These are phyloP conservation scores for Gamsiella multidivaricata DNA, from an alignment of 192 early-diverging fungal species.

Conservation along the genomic window DNA sequence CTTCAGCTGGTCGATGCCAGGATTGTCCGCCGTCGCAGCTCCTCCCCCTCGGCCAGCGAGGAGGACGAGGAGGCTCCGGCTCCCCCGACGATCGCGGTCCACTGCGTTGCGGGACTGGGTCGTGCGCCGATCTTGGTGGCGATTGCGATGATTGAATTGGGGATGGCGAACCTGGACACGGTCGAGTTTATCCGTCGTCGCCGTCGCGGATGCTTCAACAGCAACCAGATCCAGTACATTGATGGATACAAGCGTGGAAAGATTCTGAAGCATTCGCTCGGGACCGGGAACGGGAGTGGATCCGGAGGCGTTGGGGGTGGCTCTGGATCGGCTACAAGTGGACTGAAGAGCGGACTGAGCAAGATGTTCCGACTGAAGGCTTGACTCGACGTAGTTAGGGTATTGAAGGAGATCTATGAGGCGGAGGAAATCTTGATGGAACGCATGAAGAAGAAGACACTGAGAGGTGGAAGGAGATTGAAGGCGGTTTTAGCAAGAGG, in stretches of 20 bases:
- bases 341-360: conserved; percentile 50
- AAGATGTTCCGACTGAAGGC: conserved; percentile 56
- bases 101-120: conserved; percentile 86
- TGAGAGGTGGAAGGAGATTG: neutral
- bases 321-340: conserved; percentile 10
- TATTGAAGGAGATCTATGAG: neutral
- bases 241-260: conserved; percentile 59
- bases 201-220: conserved; percentile 85
- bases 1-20: conserved; percentile 72
- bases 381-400: conserved; percentile 41
- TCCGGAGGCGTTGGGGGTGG: conserved; percentile 2
- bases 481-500: neutral
- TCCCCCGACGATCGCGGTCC: conserved; percentile 69
- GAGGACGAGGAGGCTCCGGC: conserved; percentile 32
- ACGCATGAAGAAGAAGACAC: neutral
- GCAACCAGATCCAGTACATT: conserved; percentile 78
- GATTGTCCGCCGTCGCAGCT: conserved; percentile 44
- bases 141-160: conserved; percentile 81
- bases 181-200: conserved; percentile 80
- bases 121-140: conserved; percentile 91
- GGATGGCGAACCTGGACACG: conserved; percentile 81
- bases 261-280: conserved; percentile 42
- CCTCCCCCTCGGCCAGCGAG: conserved; percentile 41
- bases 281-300: conserved; percentile 20
- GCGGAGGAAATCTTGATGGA: too few relatives aligned